Evolutionary conservation across 1,284 basidiomycete species (phyloP), one percentile per base, ranked within the genome.

Genomic region (Rhizoctonia solani): DNA sequence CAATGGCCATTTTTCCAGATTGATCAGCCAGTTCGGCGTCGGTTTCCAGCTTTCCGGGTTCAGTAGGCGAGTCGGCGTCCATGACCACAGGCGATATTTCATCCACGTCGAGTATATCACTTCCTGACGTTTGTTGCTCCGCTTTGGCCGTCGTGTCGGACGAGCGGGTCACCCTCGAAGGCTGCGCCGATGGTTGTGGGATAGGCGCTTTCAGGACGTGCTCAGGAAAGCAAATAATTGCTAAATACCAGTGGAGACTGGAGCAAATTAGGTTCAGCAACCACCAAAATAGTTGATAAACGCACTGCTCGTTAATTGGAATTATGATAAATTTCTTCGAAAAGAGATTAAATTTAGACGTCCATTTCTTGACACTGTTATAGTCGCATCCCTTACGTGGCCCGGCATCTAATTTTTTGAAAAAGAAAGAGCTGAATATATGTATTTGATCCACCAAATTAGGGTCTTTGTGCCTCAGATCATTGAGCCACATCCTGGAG

Each of bases 381-480:
- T 95, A 98, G 32, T 65, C 61, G n/a, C 61, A 65, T 14, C 25
- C 13, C 41, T 53, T 52, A 21, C 61, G 49, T 11, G 49, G 49
- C 21, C 61, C 61, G 14, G 25, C 27, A 27, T 65, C 61, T n/a
- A 99, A 79, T 74, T 95, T 95, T 78, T 95, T 92, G 80, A 94
- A 98, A 78, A 99, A 98, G 80, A 98, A 99, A 0, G 95, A 95
- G 75, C 89, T 98, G 81, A 99, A 98, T 4, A 99, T 83, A 74
- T 98, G 87, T 1, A 96, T 83, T 72, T 92, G 82, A 4, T 88
- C 83, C 1, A 86, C 90, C 11, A 92, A 77, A 11, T 80, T 80
- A 0, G 88, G 86, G 68, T 89, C 74, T 29, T 73, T 76, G 29
- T 75, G 76, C 67, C 85, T 81, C 23, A 92, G 75, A 13, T 84